These are phyloP conservation scores for Mercurialis annua DNA, from an alignment of 345 rosid genomes.

Conservation along the genomic window DNA sequence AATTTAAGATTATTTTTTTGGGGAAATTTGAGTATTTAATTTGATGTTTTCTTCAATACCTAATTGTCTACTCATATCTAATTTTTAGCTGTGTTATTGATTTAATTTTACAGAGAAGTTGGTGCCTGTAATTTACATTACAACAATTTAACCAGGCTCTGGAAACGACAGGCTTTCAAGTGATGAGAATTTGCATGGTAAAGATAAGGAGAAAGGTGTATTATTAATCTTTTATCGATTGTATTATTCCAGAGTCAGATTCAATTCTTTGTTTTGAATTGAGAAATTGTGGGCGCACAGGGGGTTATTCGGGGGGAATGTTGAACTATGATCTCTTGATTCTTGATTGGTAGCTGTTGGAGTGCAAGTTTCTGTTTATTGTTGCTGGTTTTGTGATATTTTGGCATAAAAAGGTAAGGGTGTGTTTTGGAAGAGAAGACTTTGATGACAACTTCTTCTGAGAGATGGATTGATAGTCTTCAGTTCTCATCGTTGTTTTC, in stretches of 20 bases:
- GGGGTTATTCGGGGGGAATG: slow-evolving; percentile 27
- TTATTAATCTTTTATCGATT: not conserved
- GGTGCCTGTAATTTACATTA: not conserved
- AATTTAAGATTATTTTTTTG: not conserved
- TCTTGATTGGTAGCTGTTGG: slow-evolving; percentile 43
- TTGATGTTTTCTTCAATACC: not conserved
- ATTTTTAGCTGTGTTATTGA: not conserved
- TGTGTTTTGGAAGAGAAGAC: slow-evolving; percentile 5
- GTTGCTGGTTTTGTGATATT: not conserved
- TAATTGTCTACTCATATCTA: not conserved
- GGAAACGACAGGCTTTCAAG: not conserved
- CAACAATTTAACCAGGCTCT: slow-evolving; percentile 5
- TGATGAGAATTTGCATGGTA: not conserved
- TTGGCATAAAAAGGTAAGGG: not conserved
- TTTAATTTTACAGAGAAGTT: slow-evolving; percentile 13
- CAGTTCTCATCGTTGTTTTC: slow-evolving; percentile 81
- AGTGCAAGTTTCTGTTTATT: not conserved
- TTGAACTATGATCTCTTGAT: slow-evolving; percentile 47
- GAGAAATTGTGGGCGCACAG: slow-evolving; percentile 16
- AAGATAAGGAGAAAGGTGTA: not conserved
- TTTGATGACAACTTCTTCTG: slow-evolving; percentile 65
- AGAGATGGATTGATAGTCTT: slow-evolving; percentile 94
- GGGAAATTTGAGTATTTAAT: not conserved
- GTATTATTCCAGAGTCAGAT: not conserved
- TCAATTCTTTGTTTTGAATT: not conserved